Conservation (phyloP, 2,329 filamentous ascomycete genomes). For the Coniochaeta sp. region DNA sequence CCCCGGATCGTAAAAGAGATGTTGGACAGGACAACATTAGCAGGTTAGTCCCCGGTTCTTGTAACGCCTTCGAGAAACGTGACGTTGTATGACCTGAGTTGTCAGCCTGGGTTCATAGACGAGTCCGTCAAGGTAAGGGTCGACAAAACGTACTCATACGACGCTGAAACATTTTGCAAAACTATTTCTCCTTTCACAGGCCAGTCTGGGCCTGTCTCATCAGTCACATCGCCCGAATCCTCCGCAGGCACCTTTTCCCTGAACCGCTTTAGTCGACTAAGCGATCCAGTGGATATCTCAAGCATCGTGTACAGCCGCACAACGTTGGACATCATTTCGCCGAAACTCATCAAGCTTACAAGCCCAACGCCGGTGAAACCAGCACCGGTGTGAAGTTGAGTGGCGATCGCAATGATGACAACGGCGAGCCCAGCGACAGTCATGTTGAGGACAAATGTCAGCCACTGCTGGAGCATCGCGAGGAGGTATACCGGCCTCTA, state of each 20-base stretch:
- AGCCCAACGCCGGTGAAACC: slow-evolving; percentile 28
- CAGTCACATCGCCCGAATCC: slow-evolving; percentile 15
- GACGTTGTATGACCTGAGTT: background rate
- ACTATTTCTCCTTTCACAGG: slow-evolving; percentile 9
- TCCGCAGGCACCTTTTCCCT: slow-evolving; percentile 12
- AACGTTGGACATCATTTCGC: slow-evolving; percentile 16
- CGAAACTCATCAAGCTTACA: slow-evolving; percentile 25
- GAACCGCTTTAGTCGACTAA: slow-evolving; percentile 19
- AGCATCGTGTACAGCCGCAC: slow-evolving; percentile 20
- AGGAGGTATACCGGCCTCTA: slow-evolving; percentile 50
- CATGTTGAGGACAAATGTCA: slow-evolving; percentile 39
- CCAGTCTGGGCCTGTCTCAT: slow-evolving; percentile 9
- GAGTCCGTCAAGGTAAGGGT: background rate
- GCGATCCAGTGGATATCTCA: slow-evolving; percentile 22
- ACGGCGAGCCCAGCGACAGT: slow-evolving; percentile 38
- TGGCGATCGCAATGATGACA: slow-evolving; percentile 38
- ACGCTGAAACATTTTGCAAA: slow-evolving; percentile 10
- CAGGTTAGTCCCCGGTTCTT: background rate
- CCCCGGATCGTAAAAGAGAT: slow-evolving; percentile 17
- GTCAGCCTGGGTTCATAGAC: background rate
- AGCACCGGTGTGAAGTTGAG: slow-evolving; percentile 25
- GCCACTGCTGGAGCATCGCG: slow-evolving; percentile 48
- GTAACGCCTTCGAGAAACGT: background rate
- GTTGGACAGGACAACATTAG: slow-evolving; percentile 12
- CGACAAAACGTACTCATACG: slow-evolving; percentile 7